Conservation (phyloP, 352 stramenopile genomes). For the Phytophthora europaea region DNA sequence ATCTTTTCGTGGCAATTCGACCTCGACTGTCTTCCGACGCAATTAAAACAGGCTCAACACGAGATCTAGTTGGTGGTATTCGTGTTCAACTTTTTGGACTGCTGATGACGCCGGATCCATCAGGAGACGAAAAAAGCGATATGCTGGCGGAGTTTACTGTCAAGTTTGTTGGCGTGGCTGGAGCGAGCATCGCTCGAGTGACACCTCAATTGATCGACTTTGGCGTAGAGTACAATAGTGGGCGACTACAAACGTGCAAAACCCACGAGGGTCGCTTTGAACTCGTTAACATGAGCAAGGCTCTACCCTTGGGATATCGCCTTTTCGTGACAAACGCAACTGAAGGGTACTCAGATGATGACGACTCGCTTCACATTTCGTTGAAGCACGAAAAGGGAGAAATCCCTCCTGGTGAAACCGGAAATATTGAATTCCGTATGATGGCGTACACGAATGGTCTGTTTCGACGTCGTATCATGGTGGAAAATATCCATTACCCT, state of each 20-base stretch:
- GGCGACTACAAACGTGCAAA: constrained; percentile 48
- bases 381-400: constrained; percentile 81
- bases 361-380: constrained; percentile 73
- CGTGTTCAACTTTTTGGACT: constrained; percentile 85
- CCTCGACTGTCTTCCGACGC: constrained; percentile 83
- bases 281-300: constrained; percentile 86
- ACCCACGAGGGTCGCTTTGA: constrained; percentile 81
- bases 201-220: constrained; percentile 78
- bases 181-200: constrained; percentile 82
- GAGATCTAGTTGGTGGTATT: constrained; percentile 89
- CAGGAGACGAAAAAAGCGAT: constrained; percentile 63
- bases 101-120: constrained; percentile 11
- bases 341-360: constrained; percentile 83
- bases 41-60: constrained; percentile 80
- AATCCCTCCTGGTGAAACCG: constrained; percentile 67
- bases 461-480: constrained; percentile 82
- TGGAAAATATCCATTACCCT: constrained; percentile 88
- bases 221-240: constrained; percentile 77
- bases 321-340: constrained; percentile 72
- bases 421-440: constrained; percentile 68
- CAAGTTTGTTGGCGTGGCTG: constrained; percentile 89
- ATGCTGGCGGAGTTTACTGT: constrained; percentile 91
- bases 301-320: constrained; percentile 77
- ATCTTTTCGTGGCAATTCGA: constrained; percentile 85
- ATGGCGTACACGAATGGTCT: constrained; percentile 79